Base-by-base conservation (phyloP, 2,329 filamentous ascomycete genomes). In the Aureobasidium melanogenum region DNA sequence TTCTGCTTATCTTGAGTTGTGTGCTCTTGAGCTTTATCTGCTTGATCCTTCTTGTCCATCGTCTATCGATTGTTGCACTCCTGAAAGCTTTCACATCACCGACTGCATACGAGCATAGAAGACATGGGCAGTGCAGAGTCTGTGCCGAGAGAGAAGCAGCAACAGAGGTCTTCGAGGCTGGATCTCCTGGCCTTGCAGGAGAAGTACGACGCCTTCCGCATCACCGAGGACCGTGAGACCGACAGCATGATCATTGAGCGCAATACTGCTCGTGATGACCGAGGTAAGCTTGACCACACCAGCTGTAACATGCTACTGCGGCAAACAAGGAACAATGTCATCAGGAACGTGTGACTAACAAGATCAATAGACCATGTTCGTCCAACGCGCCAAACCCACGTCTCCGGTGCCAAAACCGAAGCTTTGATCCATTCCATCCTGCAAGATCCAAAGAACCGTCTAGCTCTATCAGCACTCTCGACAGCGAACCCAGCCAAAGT, bases 381-480 rank as follows among this genome's bases (percentile, higher is more conserved):
- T 2, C 24, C 26, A n/a, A 47, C 44, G n/a, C 59, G 56, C 38
- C 56, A 59, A 50, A 48, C 38, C n/a, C 44, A 62, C 55, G 68
- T 74, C 43, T 69, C 69, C 24, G 68, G 64, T 9, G 61, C 66
- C 22, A 67, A 68, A 38, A 70, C 69, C 9, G 65, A 70, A 59
- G 61, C 69, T 48, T 71, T 70, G 51, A 68, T 72, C 14, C 66
- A 65, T 22, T 65, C 69, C 19, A 63, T 74, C 30, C 67, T 74
- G 24, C 67, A 72, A 55, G 72, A 74, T 54, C 64, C 67, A 47
- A 63, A 80, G 78, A 84, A 84, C 69, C 89, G 88, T 64, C 85
- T 95, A 15, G 90, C 89, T 5, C 80, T 94, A 36, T 84, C 86
- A 1, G 88, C 88, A 2, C 78, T 95, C 54, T 86, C 84, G 70